A percentile compares a stretch with the other conserved stretches of the same genome.
Conservation (phyloP, 176 grass and related monocot species). For the Dactylis glomerata region DNA sequence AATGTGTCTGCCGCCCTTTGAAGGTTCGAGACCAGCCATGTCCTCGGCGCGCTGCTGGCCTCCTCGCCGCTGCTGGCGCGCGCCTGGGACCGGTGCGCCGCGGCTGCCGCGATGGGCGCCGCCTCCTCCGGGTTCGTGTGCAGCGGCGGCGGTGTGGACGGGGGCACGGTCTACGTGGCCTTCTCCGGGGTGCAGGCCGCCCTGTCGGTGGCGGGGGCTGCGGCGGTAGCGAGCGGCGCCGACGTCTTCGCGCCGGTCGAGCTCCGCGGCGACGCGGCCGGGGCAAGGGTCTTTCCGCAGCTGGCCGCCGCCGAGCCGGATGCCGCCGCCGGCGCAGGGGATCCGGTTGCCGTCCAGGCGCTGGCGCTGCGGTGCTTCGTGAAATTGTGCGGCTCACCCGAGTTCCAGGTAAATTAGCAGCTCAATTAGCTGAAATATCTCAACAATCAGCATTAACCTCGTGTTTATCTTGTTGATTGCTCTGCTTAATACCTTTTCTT, state of each 20-base stretch:
- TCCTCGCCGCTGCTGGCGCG: conserved; percentile 75
- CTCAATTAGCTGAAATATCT: conserved; percentile 30
- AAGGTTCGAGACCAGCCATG: conserved; percentile 97
- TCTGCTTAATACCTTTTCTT: not conserved
- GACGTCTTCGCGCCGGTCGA: conserved; percentile 39
- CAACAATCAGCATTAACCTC: not conserved
- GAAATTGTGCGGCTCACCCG: conserved; percentile 39
- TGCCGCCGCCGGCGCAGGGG: conserved; percentile 13
- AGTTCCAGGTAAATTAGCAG: conserved; percentile 90
- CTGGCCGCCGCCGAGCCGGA: conserved; percentile 53
- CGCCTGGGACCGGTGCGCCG: conserved; percentile 66
- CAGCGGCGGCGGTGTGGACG: conserved; percentile 12
- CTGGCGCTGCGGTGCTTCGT: conserved; percentile 59
- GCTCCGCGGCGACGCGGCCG: conserved; percentile 19
- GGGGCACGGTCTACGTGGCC: conserved; percentile 52
- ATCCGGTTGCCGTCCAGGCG: conserved; percentile 67
- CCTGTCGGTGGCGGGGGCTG: conserved; percentile 6
- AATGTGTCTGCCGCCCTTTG: conserved; percentile 16
- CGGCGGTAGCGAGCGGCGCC: conserved; percentile 14
- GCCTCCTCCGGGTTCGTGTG: conserved; percentile 24
- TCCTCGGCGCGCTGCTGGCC: conserved; percentile 79
- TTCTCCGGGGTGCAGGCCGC: conserved; percentile 60
- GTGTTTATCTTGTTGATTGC: conserved; percentile 12
- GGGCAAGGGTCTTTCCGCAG: conserved; percentile 50
- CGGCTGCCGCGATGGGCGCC: conserved; percentile 25